These are phyloP conservation scores for Oenanthe sinensis DNA, from an alignment of 129 eudicot genomes.

Conservation along the genomic window DNA sequence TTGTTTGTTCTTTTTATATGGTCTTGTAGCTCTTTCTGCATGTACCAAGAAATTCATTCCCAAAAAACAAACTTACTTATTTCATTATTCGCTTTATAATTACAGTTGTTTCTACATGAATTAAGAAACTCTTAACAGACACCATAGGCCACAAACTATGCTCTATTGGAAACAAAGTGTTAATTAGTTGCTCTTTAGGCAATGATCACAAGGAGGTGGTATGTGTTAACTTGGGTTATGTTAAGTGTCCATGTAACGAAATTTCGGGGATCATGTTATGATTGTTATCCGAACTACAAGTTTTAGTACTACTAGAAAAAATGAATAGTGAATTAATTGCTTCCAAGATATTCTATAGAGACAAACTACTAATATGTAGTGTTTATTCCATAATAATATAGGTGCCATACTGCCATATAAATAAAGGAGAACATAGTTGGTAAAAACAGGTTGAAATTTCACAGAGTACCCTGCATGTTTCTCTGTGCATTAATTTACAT, in stretches of 20 bases:
- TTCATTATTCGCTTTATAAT: neutral
- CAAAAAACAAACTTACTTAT: neutral
- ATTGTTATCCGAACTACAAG: neutral
- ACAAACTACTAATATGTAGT: neutral
- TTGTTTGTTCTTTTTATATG: neutral
- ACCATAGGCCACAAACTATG: neutral
- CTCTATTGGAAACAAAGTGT: too few species aligned
- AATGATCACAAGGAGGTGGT: too few species aligned
- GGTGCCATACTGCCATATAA: too few species aligned
- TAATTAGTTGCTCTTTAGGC: too few species aligned
- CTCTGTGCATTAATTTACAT: too few species aligned
- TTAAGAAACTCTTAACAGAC: neutral
- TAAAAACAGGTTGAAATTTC: too few species aligned
- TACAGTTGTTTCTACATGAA: too few species aligned
- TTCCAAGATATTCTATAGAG: neutral
- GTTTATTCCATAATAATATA: neutral
- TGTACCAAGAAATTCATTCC: neutral
- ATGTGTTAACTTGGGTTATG: too few species aligned
- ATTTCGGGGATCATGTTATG: too few species aligned
- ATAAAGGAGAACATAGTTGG: too few species aligned
- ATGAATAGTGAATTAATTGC: neutral
- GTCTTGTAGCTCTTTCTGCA: neutral
- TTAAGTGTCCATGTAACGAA: too few species aligned
- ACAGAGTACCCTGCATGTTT: too few species aligned
- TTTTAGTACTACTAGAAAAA: neutral